Conservation (phyloP, 768 basidiomycete genomes). For the Leccinellum rugosiceps region DNA sequence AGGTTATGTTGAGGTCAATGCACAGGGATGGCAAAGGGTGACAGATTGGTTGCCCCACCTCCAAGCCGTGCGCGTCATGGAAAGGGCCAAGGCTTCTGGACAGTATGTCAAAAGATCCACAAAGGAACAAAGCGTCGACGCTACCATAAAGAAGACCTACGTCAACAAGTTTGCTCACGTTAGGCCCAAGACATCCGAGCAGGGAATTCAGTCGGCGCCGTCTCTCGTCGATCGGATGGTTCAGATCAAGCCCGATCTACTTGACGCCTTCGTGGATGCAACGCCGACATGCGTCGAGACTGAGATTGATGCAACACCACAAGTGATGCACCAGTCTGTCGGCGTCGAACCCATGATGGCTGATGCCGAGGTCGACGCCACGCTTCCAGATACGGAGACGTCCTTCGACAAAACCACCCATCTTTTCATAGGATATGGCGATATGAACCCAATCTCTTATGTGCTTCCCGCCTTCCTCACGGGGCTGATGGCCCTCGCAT, state of each 20-base stretch:
- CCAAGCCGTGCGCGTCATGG: conserved; percentile 60
- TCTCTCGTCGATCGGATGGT: conserved; percentile 36
- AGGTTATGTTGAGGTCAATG: conserved; percentile 64
- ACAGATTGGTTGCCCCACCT: conserved; percentile 70
- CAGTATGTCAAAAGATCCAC: conserved; percentile 16
- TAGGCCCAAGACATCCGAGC: conserved; percentile 34
- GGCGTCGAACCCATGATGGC: conserved; percentile 26
- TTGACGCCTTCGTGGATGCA: conserved; percentile 50
- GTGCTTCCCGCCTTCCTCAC: conserved; percentile 27
- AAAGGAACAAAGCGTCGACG: conserved; percentile 49
- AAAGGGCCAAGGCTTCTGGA: conserved; percentile 45
- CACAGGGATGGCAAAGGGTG: conserved; percentile 65
- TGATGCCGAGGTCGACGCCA: conserved; percentile 35
- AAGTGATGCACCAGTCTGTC: conserved; percentile 31
- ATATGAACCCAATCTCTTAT: conserved; percentile 33
- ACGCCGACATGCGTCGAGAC: conserved; percentile 44
- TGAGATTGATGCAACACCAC: conserved; percentile 44
- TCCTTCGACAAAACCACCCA: conserved; percentile 21
- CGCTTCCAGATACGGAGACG: conserved; percentile 20
- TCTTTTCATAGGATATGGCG: conserved; percentile 21
- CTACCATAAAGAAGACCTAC: conserved; percentile 40
- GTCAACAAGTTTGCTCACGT: conserved; percentile 42
- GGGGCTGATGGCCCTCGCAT: conserved; percentile 46
- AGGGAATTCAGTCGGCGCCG: conserved; percentile 38
- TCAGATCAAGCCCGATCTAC: conserved; percentile 37